Percentiles rank a stretch among this genome's conserved stretches.
Conservation (phyloP, 441 rosid species). For the Aquilaria agallochum region DNA sequence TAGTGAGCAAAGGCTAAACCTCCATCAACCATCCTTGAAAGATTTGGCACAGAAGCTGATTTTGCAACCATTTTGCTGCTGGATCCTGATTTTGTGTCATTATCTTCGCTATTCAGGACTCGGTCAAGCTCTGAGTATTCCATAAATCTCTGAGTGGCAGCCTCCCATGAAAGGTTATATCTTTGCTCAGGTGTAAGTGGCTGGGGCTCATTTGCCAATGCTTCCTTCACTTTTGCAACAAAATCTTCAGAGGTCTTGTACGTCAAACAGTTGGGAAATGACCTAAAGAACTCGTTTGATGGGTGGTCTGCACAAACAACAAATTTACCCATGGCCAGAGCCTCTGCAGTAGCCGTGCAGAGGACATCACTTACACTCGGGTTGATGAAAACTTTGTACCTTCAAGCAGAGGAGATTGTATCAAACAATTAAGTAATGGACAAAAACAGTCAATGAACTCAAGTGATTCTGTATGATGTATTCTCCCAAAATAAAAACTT, state of each 20-base stretch:
- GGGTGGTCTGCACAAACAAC: conserved; percentile 97
- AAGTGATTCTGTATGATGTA: background rate
- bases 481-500: background rate
- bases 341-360: conserved; percentile 99
- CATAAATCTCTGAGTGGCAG: conserved; percentile 89
- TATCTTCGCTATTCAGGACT: conserved; percentile 32
- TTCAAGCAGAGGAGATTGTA: conserved; percentile 28
- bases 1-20: conserved; percentile 89
- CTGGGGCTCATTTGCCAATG: conserved; percentile 77
- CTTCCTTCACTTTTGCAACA: conserved; percentile 78
- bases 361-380: conserved; percentile 96
- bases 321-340: conserved; percentile 98
- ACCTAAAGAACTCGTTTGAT: conserved; percentile 92
- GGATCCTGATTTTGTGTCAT: conserved; percentile 15
- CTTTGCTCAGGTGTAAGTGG: conserved; percentile 82
- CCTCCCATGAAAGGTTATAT: conserved; percentile 91
- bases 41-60: conserved; percentile 56
- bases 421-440: too few species aligned
- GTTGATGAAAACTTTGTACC: conserved; percentile 98
- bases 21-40: conserved; percentile 66
- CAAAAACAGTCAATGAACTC: too few species aligned
- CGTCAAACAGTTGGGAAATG: conserved; percentile 92
- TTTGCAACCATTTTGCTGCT: conserved; percentile 30
- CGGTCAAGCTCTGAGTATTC: conserved; percentile 77
- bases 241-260: conserved; percentile 87